These are phyloP conservation scores for Xylaria scruposa DNA, from an alignment of 495 filamentous ascomycete species.

Conservation along the genomic window DNA sequence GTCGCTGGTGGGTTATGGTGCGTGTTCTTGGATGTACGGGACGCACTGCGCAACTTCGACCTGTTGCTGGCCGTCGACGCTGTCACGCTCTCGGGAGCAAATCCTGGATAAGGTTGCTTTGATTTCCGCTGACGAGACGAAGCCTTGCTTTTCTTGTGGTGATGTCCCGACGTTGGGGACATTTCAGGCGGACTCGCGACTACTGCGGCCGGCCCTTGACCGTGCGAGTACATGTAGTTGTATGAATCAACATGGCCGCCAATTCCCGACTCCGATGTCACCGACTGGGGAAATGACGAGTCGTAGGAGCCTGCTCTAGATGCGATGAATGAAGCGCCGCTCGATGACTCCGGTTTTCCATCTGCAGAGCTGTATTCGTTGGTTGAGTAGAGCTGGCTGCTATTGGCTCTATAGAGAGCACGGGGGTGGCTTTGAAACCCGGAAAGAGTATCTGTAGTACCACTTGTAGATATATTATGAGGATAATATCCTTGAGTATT, in stretches of 20 bases:
- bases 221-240: conserved; percentile 33
- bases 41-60: conserved; percentile 49
- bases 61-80: conserved; percentile 26
- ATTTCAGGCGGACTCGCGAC: conserved; percentile 32
- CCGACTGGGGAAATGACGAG: conserved; percentile 33
- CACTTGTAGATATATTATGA: conserved; percentile 26
- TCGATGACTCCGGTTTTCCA: conserved; percentile 33
- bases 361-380: conserved; percentile 33
- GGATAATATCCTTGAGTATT: conserved; percentile 34
- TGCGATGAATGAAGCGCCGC: conserved; percentile 32
- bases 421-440: conserved; percentile 35
- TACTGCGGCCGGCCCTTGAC: conserved; percentile 31
- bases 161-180: conserved; percentile 25
- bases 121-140: conserved; percentile 32
- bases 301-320: conserved; percentile 34
- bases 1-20: conserved; percentile 43
- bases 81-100: conserved; percentile 35
- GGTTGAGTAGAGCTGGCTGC: conserved; percentile 31
- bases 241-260: conserved; percentile 33
- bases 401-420: conserved; percentile 31
- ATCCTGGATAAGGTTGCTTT: conserved; percentile 31
- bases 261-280: conserved; percentile 31
- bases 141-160: conserved; percentile 25
- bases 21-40: conserved; percentile 49
- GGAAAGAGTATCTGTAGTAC: conserved; percentile 32